Percentiles rank a stretch among this genome's conserved stretches.
Evolutionary conservation across 352 stramenopile genomes (phyloP).

Genomic region (Phytophthora ohioensis): DNA sequence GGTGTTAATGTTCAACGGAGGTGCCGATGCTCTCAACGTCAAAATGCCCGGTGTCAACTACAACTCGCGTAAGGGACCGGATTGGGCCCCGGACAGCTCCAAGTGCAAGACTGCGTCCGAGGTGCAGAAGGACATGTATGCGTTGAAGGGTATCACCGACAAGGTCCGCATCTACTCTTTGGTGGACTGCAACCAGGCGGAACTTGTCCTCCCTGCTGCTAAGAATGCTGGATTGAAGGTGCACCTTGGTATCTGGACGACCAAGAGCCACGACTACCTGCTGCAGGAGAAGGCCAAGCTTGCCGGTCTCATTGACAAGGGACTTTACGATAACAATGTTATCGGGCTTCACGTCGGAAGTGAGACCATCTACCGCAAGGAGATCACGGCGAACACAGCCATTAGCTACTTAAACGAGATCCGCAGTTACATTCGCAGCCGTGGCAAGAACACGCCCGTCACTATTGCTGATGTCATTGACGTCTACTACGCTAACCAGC

Average conservation of each 20-base stretch:
- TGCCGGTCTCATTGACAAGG: constrained; percentile 41
- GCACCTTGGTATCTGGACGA: constrained; percentile 73
- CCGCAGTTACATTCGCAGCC: too few relatives aligned
- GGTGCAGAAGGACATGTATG: constrained; percentile 65
- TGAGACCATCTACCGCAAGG: constrained; percentile 35
- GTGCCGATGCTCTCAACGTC: constrained; percentile 55
- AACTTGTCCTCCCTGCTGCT: constrained; percentile 52
- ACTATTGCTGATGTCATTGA: too few relatives aligned
- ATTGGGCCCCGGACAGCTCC: constrained; percentile 50
- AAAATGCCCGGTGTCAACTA: constrained; percentile 80
- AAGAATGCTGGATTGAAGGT: constrained; percentile 52
- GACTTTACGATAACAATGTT: constrained; percentile 37
- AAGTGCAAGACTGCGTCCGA: constrained; percentile 60
- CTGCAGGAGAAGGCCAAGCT: constrained; percentile 58
- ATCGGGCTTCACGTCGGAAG: too few relatives aligned
- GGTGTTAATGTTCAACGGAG: constrained; percentile 25
- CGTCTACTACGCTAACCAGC: too few relatives aligned
- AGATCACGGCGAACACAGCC: constrained; percentile 37
- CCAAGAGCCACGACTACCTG: constrained; percentile 42
- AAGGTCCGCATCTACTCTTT: constrained; percentile 78
- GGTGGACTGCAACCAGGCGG: constrained; percentile 57
- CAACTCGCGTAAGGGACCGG: constrained; percentile 65
- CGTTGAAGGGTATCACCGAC: constrained; percentile 52
- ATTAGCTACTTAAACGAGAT: too few relatives aligned
- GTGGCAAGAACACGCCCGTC: too few relatives aligned